A percentile compares a stretch with the other conserved stretches of the same genome.
Conservation (phyloP, 441 rosid genomes). For the Jatropha multifida region DNA sequence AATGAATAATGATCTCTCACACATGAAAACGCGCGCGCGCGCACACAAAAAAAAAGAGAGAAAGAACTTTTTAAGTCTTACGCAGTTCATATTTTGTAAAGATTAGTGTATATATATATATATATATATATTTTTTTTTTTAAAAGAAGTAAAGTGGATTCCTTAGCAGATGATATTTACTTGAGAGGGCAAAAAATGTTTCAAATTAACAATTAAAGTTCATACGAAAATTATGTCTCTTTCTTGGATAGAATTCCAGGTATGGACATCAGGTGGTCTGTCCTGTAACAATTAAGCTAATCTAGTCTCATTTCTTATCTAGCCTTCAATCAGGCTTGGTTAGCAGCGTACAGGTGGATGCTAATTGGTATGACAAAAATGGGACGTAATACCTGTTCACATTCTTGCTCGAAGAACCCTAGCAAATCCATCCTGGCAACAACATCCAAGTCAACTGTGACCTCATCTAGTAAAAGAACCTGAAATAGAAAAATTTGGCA, state of each 20-base stretch:
- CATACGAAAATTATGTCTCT: neutral
- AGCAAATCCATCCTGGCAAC: slow-evolving; percentile 96
- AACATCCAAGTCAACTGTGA: slow-evolving; percentile 94
- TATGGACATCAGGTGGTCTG: neutral
- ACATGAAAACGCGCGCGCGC: neutral
- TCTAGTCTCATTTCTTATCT: neutral
- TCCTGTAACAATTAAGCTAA: neutral
- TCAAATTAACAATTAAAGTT: neutral
- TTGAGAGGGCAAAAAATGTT: neutral
- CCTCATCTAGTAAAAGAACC: slow-evolving; percentile 97
- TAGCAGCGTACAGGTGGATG: neutral
- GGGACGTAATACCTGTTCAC: slow-evolving; percentile 57
- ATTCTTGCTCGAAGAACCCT: slow-evolving; percentile 74
- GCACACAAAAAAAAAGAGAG: neutral
- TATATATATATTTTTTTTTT: too few relatives aligned
- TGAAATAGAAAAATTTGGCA: slow-evolving; percentile 23
- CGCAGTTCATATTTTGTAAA: neutral
- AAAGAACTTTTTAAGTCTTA: neutral
- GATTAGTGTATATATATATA: too few relatives aligned
- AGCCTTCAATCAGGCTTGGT: neutral
- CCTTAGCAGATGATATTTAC: neutral
- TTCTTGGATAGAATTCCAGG: neutral
- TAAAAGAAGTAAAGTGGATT: neutral
- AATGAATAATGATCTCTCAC: neutral
- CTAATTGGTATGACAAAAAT: neutral